Evolutionary conservation across 345 rosid species (phyloP), one percentile per base, ranked within the genome.

Genomic region (Litchi chinensis): DNA sequence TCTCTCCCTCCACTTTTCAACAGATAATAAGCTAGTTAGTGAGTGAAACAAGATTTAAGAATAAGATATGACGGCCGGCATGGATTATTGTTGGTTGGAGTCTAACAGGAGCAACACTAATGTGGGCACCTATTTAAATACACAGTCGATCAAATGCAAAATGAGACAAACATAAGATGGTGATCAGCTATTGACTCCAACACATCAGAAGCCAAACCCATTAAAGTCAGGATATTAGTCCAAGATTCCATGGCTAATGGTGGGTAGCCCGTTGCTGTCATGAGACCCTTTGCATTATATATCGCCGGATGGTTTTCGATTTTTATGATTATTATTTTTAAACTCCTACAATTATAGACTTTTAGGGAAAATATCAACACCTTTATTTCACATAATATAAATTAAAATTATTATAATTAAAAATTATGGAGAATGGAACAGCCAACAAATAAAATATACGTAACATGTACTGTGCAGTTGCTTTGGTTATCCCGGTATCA

Each of bases 41-140:
- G 3, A 54, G 5, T 16, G 68, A 65, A 65, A 70, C 57, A 48
- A 46, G 39, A 5, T 63, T 26, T 66, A 37, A 71, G 28, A 39
- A 50, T 21, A 28, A 15, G 4, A 39, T 76, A 62, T 44, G 63
- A 71, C 52, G 48, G 82, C 78, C 78, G 78, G 85, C 80, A 64
- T 46, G 52, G 1, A 46, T 46, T 46, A 32, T 41, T 13, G 8
- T 0, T n/a, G 40, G 37, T 40, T 50, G 80, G 19, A 39, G 13
- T 12, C 16, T 75, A 41, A 22, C 15, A 22, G 28, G 60, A 19
- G 1, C 28, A 26, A 26, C 1, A 26, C 1, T 26, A 32, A 16
- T 10, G 12, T 50, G 37, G 26, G n/a, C 48, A 41, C 28, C 15
- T 15, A 41, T 26, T 32, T 2, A 32, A 32, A 39, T 41, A 41